Evolutionary conservation across 129 eudicot species (phyloP).

Genomic region (Helichrysum umbraculigerum): DNA sequence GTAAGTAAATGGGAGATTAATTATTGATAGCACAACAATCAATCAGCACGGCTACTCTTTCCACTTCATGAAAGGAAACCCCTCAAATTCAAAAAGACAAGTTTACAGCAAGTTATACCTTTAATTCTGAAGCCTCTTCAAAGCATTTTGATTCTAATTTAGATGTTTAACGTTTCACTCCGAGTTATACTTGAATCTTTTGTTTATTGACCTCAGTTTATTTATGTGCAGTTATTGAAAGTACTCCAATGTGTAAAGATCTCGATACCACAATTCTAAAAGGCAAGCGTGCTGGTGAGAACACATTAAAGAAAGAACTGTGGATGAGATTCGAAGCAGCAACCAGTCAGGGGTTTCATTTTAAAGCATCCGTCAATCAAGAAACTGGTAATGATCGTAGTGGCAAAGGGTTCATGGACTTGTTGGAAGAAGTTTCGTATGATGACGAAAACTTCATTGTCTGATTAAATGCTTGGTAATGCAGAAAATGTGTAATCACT

Average conservation of each 20-base stretch:
- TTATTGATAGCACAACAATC: neutral
- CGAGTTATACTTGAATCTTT: neutral
- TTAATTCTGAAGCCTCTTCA: no score
- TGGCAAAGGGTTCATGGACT: slow-evolving; percentile 67
- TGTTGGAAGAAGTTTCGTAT: slow-evolving; percentile 67
- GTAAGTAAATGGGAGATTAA: neutral
- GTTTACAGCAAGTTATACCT: neutral
- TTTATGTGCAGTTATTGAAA: slow-evolving; percentile 35
- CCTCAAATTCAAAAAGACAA: neutral
- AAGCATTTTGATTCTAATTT: no score
- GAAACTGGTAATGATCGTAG: slow-evolving; percentile 25
- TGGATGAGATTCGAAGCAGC: slow-evolving; percentile 95
- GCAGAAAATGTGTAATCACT: slow-evolving; percentile 17
- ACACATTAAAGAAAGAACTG: slow-evolving; percentile 89
- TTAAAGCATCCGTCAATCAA: slow-evolving; percentile 24
- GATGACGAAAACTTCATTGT: slow-evolving; percentile 30
- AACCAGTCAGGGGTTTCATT: slow-evolving; percentile 35
- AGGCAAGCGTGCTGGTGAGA: slow-evolving; percentile 89
- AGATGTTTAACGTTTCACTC: no score
- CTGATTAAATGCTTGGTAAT: slow-evolving; percentile 15
- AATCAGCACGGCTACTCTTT: neutral
- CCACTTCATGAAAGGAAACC: neutral
- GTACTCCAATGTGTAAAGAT: slow-evolving; percentile 75
- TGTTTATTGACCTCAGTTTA: slow-evolving; percentile 6
- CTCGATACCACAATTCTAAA: slow-evolving; percentile 40